Base-by-base conservation (phyloP, 352 stramenopile genomes). In the Phytophthora cryptogea region DNA sequence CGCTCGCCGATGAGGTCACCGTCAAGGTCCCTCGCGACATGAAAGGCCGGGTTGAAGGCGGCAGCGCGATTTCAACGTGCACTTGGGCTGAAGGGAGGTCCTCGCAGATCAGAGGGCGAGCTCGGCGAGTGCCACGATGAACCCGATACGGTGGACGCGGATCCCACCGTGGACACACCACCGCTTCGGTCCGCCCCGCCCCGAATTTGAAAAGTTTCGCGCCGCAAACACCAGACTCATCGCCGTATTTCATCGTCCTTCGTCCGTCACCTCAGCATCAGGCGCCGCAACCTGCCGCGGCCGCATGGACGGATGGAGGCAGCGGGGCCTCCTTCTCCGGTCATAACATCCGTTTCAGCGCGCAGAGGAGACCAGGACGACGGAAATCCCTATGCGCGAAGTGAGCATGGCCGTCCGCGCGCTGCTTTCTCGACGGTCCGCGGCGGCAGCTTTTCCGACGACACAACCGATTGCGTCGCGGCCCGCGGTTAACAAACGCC, bases 11-110 rank as follows among this genome's bases (percentile, higher is more conserved):
- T 23, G 20, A 62, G 27, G 37, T 32, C 32, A 32, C 7, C 16
- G 40, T n/a, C 48, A 43, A 48, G 10, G 26, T 65, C 55, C 49
- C 62, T 65, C 62, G 62, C 42, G 62, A 70, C 62, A 66, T 70
- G 62, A 53, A n/a, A 56, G 53, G 32, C 48, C 32, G 54, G 2
- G 32, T 68, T 59, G 46, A 59, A 63, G 55, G 36, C 28, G 16
- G 36, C 53, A n/a, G 40, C n/a, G 27, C 35, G 9, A 33, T 48
- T 64, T 58, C 56, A 58, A 64, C 39, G 36, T 57, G 37, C 37
- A 43, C 30, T 57, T 49, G 26, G 17, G 13, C 7, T 28, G 27
- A 16, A 5, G n/a, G n/a, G 32, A 28, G 20, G 20, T 2, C 20
- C 20, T 23, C 20, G 20, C 20, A 23, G 27, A 17, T 30, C 50